A percentile compares a stretch with the other conserved stretches of the same genome.
These are phyloP conservation scores for Lanmaoa pseudosensibilis DNA, from an alignment of 768 basidiomycete species.

Conservation along the genomic window DNA sequence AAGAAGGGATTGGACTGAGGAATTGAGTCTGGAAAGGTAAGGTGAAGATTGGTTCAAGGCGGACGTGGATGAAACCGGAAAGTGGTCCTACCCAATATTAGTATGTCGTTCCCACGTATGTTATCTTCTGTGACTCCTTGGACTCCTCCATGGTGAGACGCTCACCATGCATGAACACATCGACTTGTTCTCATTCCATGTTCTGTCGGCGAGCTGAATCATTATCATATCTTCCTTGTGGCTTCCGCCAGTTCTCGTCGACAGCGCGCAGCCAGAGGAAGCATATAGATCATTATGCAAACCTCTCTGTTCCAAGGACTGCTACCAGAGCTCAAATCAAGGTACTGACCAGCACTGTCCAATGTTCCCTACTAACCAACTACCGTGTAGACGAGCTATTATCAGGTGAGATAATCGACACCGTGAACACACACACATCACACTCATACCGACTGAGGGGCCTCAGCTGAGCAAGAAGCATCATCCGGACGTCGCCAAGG, in stretches of 20 bases:
- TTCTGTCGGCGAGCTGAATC: background rate
- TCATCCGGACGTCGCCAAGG: slow-evolving; percentile 46
- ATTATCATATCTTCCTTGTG: background rate
- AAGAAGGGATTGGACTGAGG: background rate
- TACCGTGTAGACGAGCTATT: slow-evolving; percentile 28
- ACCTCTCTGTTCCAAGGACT: slow-evolving; percentile 26
- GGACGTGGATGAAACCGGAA: slow-evolving; percentile 26
- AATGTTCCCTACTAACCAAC: background rate
- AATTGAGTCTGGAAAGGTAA: background rate
- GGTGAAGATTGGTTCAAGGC: background rate
- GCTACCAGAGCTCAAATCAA: slow-evolving; percentile 37
- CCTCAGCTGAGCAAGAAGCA: slow-evolving; percentile 47
- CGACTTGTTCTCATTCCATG: background rate
- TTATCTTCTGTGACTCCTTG: background rate
- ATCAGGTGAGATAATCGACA: slow-evolving; percentile 20
- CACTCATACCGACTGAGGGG: background rate
- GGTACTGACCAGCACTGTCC: slow-evolving; percentile 10
- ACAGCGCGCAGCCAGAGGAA: slow-evolving; percentile 10
- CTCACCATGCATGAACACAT: background rate
- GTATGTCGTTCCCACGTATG: slow-evolving; percentile 29
- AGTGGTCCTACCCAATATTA: background rate
- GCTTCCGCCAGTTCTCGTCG: slow-evolving; percentile 22
- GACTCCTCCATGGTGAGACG: background rate
- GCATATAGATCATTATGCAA: slow-evolving; percentile 28
- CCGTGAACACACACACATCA: background rate